Conservation (phyloP, 2,329 filamentous ascomycete genomes). For the Zymoseptoria tritici region DNA sequence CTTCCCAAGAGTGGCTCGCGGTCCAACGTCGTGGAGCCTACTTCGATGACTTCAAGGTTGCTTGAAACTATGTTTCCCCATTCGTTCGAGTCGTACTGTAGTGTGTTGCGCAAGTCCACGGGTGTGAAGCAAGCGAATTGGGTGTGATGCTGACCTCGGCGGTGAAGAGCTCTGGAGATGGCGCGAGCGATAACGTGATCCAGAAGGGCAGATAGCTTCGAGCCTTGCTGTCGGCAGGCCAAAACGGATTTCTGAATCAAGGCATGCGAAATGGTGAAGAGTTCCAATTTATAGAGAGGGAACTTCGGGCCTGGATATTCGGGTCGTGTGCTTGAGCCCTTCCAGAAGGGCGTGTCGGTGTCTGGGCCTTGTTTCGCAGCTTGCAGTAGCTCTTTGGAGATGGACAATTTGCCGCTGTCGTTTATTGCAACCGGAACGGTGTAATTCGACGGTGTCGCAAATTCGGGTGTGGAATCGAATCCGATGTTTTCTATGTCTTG, state of each 20-base stretch:
- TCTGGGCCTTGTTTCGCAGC: constrained; percentile 15
- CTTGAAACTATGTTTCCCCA: constrained; percentile 32
- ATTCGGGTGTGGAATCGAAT: constrained; percentile 1
- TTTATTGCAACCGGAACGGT: constrained; percentile 34
- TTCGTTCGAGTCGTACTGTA: constrained; percentile 27
- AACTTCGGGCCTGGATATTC: constrained; percentile 13
- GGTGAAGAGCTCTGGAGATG: constrained; percentile 27
- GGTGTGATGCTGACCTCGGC: constrained; percentile 12
- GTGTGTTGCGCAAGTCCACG: constrained; percentile 35
- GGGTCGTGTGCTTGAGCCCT: constrained; percentile 12
- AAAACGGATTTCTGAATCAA: constrained; percentile 25
- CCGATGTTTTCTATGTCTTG: neutral
- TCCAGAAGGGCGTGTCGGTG: constrained; percentile 10
- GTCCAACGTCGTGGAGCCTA: neutral
- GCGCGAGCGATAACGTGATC: constrained; percentile 35
- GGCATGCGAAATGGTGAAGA: constrained; percentile 19
- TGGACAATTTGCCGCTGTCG: constrained; percentile 32
- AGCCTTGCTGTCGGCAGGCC: constrained; percentile 27
- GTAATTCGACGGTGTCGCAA: constrained; percentile 11
- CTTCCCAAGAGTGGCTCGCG: constrained; percentile 1
- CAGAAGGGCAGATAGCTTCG: constrained; percentile 39
- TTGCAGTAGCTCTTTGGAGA: constrained; percentile 35
- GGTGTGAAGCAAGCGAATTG: constrained; percentile 35
- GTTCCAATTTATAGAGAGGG: neutral
- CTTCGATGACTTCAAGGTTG: constrained; percentile 9